Evolutionary conservation across 805 yeast species (phyloP).

Genomic region (Citeromyces matritensis): DNA sequence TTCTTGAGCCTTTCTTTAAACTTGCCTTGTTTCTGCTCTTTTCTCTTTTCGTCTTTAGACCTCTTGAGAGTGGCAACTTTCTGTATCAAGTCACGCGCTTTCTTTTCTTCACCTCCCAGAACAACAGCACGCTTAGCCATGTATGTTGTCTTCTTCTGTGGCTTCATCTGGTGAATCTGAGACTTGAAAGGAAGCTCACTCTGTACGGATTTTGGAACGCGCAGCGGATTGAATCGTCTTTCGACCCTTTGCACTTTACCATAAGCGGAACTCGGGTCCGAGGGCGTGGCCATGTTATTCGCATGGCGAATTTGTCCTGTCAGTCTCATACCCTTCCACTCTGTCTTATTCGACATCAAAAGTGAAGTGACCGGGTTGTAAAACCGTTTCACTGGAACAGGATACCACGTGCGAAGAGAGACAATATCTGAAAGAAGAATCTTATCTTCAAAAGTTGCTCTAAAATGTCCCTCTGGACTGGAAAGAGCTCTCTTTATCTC

Average conservation of each 20-base stretch:
- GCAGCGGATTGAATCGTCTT: conserved; percentile 76
- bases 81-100: conserved; percentile 79
- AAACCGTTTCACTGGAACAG: conserved; percentile 77
- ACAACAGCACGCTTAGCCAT: conserved; percentile 80
- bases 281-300: conserved; percentile 47
- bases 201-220: conserved; percentile 70
- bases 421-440: conserved; percentile 81
- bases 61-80: conserved; percentile 74
- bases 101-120: conserved; percentile 83
- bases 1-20: conserved; percentile 63
- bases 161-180: conserved; percentile 79
- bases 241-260: conserved; percentile 70
- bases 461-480: conserved; percentile 86
- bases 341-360: conserved; percentile 56
- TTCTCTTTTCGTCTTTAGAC: conserved; percentile 71
- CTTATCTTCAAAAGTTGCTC: conserved; percentile 97
- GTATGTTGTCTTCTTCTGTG: conserved; percentile 56
- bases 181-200: conserved; percentile 80
- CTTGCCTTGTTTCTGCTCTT: conserved; percentile 58
- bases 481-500: conserved; percentile 91
- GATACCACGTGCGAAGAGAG: conserved; percentile 92
- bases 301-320: conserved; percentile 90
- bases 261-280: conserved; percentile 31
- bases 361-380: conserved; percentile 95
- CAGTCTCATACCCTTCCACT: conserved; percentile 94